Evolutionary conservation across 768 basidiomycete genomes (phyloP).

Genomic region (Asterophora parasitica): DNA sequence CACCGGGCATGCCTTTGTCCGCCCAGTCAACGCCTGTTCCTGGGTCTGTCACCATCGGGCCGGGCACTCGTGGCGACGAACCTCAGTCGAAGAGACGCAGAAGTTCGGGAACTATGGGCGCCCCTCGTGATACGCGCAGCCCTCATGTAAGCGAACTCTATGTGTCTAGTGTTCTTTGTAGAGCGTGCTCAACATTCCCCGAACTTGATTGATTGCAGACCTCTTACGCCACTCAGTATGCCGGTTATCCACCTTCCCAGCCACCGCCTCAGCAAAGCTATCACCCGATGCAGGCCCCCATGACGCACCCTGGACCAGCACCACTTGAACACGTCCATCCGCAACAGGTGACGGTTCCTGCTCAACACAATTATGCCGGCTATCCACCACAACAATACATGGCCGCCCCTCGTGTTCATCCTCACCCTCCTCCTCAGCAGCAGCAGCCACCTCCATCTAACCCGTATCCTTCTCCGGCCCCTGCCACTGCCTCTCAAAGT

Average conservation of each 20-base stretch:
- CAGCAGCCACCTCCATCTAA: slow-evolving; percentile 35
- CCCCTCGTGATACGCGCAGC: slow-evolving; percentile 43
- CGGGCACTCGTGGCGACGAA: slow-evolving; percentile 33
- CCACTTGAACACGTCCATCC: slow-evolving; percentile 41
- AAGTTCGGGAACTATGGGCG: slow-evolving; percentile 29
- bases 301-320: slow-evolving; percentile 25
- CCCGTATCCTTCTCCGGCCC: slow-evolving; percentile 43
- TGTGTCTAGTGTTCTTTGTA: slow-evolving; percentile 2
- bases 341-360: slow-evolving; percentile 30
- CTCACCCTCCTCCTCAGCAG: slow-evolving; percentile 27
- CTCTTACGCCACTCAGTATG: slow-evolving; percentile 39
- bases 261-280: slow-evolving; percentile 26
- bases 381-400: slow-evolving; percentile 31
- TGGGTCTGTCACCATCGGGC: slow-evolving; percentile 30
- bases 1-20: slow-evolving; percentile 42
- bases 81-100: slow-evolving; percentile 40
- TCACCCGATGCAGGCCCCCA: slow-evolving; percentile 27
- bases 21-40: slow-evolving; percentile 38
- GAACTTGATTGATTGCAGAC: slow-evolving; percentile 19
- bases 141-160: slow-evolving; percentile 41
- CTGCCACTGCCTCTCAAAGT: slow-evolving; percentile 36
- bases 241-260: slow-evolving; percentile 35
- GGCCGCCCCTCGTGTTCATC: slow-evolving; percentile 24
- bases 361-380: slow-evolving; percentile 31
- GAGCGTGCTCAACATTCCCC: slow-evolving; percentile 8